A percentile compares a stretch with the other conserved stretches of the same genome.
Conservation (phyloP, 352 stramenopile species). For the Globisporangium spinosum region DNA sequence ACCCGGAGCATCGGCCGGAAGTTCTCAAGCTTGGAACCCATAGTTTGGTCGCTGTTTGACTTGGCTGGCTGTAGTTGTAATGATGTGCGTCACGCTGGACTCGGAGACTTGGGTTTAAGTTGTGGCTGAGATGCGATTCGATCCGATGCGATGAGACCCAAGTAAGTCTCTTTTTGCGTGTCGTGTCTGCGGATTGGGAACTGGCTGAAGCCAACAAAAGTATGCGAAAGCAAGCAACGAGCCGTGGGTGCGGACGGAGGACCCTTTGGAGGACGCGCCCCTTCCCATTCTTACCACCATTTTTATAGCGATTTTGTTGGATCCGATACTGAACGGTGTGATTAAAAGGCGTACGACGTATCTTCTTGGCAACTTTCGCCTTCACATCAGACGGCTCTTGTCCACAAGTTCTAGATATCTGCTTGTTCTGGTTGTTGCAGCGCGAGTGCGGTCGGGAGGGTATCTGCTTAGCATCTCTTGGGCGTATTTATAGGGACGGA, state of each 20-base stretch:
- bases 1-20: constrained; percentile 39
- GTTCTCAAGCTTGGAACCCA: background rate
- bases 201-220: background rate
- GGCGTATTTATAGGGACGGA: background rate
- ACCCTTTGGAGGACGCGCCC: background rate
- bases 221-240: background rate
- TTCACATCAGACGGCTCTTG: background rate
- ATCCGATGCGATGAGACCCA: background rate
- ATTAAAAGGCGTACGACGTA: background rate
- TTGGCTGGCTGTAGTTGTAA: background rate
- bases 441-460: no score
- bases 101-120: background rate
- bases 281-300: background rate
- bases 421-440: background rate
- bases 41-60: background rate
- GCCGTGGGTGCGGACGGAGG: background rate
- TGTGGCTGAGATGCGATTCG: background rate
- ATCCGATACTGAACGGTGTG: background rate
- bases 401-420: background rate
- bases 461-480: background rate
- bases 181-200: background rate
- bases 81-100: background rate
- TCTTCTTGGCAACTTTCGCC: background rate
- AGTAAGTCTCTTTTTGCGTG: background rate
- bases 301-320: background rate